Evolutionary conservation across 2,329 filamentous ascomycete species (phyloP).

Genomic region (Didymella segeticola): DNA sequence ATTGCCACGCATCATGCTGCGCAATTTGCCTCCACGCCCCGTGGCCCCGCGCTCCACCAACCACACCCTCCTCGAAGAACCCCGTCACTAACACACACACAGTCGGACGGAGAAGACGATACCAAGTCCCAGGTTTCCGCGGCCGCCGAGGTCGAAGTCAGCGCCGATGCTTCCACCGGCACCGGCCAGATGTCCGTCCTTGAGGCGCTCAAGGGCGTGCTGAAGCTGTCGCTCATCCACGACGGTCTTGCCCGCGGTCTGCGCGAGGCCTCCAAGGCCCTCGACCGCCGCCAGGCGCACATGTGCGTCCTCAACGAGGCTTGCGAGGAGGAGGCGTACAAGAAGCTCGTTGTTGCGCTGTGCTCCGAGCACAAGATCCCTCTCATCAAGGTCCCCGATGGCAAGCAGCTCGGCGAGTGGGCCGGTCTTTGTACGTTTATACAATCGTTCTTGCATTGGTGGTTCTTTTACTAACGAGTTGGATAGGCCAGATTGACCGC

Average conservation of each 20-base stretch:
- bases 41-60: slow-evolving; percentile 7
- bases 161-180: slow-evolving; percentile 78
- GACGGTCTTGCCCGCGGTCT: slow-evolving; percentile 98
- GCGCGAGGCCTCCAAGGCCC: slow-evolving; percentile 97
- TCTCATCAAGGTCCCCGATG: slow-evolving; percentile 99
- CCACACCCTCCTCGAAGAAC: slow-evolving; percentile 1
- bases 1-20: background rate
- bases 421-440: slow-evolving; percentile 91
- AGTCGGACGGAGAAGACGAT: slow-evolving; percentile 99
- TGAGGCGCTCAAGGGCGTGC: slow-evolving; percentile 97
- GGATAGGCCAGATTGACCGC: slow-evolving; percentile 90
- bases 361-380: slow-evolving; percentile 99
- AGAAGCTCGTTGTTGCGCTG: slow-evolving; percentile 98
- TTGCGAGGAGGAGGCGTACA: slow-evolving; percentile 99
- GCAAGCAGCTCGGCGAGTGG: slow-evolving; percentile 99
- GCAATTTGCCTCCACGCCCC: slow-evolving; percentile 6
- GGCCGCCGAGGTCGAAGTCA: slow-evolving; percentile 94
- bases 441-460: too few species aligned
- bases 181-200: slow-evolving; percentile 97
- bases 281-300: slow-evolving; percentile 97
- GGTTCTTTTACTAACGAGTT: slow-evolving; percentile 26
- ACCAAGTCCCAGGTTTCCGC: slow-evolving; percentile 77
- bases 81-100: slow-evolving; percentile 28
- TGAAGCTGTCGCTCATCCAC: slow-evolving; percentile 99
- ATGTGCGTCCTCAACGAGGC: slow-evolving; percentile 99